These are phyloP conservation scores for Chrysanthemum lavandulifolium DNA, from an alignment of 129 eudicot genomes.

Conservation along the genomic window DNA sequence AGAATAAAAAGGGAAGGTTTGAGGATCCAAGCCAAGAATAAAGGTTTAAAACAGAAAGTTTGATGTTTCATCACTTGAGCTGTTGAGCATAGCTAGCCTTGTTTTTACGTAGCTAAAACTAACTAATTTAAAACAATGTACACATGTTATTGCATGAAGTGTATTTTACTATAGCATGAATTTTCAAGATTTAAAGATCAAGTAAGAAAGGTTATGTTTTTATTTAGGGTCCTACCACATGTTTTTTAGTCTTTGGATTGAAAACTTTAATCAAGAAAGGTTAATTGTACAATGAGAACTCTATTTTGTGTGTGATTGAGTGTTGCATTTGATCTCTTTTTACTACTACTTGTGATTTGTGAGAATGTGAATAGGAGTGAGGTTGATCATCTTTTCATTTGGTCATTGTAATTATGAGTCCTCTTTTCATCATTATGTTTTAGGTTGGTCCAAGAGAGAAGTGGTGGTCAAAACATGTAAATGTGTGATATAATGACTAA, in stretches of 20 bases:
- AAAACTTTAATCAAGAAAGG: slow-evolving; percentile 35
- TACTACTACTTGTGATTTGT: slow-evolving; percentile 28
- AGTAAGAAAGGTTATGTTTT: slow-evolving; percentile 19
- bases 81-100: not conserved
- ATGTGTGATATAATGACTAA: slow-evolving; percentile 28
- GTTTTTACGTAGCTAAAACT: slow-evolving; percentile 7
- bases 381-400: slow-evolving; percentile 34
- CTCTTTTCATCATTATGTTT: slow-evolving; percentile 43
- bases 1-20: slow-evolving; percentile 41
- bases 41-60: not conserved
- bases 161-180: slow-evolving; percentile 13
- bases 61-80: not conserved
- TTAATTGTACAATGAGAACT: slow-evolving; percentile 30
- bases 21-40: slow-evolving; percentile 37
- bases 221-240: slow-evolving; percentile 30
- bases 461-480: slow-evolving; percentile 45
- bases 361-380: slow-evolving; percentile 32
- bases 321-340: slow-evolving; percentile 36
- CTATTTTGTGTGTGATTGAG: slow-evolving; percentile 33
- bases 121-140: slow-evolving; percentile 18
- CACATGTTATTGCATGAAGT: slow-evolving; percentile 12
- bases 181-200: slow-evolving; percentile 18
- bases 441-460: slow-evolving; percentile 48
- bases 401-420: slow-evolving; percentile 45
- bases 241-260: slow-evolving; percentile 36